Conservation (phyloP, 2,329 filamentous ascomycete species). For the Fusarium sp. region DNA sequence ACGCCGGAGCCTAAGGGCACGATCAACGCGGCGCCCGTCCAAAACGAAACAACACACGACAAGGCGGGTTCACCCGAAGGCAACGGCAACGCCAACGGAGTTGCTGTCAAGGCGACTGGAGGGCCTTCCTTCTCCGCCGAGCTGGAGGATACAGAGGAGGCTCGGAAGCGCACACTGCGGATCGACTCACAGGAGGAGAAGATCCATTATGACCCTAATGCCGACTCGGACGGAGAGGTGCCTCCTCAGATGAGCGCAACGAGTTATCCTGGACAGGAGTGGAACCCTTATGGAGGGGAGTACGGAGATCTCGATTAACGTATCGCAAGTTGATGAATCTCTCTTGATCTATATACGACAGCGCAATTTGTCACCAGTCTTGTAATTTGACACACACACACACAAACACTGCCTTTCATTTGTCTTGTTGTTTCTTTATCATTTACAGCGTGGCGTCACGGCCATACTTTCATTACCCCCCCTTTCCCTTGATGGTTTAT, state of each 20-base stretch:
- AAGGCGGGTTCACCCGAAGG: not conserved
- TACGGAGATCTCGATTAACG: slow-evolving; percentile 43
- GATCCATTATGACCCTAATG: slow-evolving; percentile 56
- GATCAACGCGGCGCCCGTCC: not conserved
- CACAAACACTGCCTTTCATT: not conserved
- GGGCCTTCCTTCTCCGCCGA: slow-evolving; percentile 45
- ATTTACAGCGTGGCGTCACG: slow-evolving; percentile 30
- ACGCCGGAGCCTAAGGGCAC: slow-evolving; percentile 4
- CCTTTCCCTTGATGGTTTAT: slow-evolving; percentile 5
- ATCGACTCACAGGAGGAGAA: slow-evolving; percentile 64
- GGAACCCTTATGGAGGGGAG: slow-evolving; percentile 65
- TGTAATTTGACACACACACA: not conserved
- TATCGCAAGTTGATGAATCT: not conserved
- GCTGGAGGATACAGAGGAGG: slow-evolving; percentile 55
- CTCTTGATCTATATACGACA: not conserved
- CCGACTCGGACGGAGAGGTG: slow-evolving; percentile 44
- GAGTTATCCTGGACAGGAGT: slow-evolving; percentile 77
- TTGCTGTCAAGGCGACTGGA: not conserved
- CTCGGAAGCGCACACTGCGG: slow-evolving; percentile 57
- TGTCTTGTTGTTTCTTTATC: not conserved
- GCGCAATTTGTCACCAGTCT: not conserved
- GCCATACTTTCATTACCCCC: slow-evolving; percentile 7
- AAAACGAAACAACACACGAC: not conserved
- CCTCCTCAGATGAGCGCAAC: slow-evolving; percentile 72
- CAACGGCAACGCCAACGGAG: slow-evolving; percentile 7